phyloP scores from a whole-genome alignment of 2,329 filamentous ascomycete species.

The Penicillium sp. region DNA sequence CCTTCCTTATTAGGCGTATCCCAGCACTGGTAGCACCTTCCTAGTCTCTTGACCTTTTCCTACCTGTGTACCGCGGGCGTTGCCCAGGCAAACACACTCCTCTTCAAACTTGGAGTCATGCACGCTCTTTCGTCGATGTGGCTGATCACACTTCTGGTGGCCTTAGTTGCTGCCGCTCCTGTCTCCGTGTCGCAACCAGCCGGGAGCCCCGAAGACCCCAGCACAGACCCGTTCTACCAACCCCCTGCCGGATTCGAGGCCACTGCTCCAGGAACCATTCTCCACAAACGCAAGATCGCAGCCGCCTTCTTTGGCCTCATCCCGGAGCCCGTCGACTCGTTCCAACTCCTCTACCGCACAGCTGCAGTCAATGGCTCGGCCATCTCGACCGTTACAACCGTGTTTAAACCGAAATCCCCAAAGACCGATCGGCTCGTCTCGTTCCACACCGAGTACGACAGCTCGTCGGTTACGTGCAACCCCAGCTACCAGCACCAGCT shows the following conservation, averaged over 20 bases:
- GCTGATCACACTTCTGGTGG: neutral
- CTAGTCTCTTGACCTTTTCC: neutral
- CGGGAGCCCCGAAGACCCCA: conserved; percentile 7
- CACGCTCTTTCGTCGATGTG: neutral
- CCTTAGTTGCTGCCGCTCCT: neutral
- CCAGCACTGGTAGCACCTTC: neutral
- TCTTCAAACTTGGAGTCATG: no score
- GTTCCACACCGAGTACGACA: conserved; percentile 47
- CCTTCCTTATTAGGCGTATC: neutral
- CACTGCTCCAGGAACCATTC: conserved; percentile 1
- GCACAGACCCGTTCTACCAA: conserved; percentile 14
- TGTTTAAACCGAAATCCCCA: conserved; percentile 40
- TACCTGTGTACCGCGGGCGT: no score
- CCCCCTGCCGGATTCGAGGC: conserved; percentile 3
- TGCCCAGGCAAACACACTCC: no score
- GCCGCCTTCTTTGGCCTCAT: conserved; percentile 19
- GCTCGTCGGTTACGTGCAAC: conserved; percentile 30
- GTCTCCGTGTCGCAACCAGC: neutral
- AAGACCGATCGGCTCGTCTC: conserved; percentile 44
- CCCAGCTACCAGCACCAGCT: conserved; percentile 37
- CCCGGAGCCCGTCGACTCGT: conserved; percentile 30
- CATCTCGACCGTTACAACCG: conserved; percentile 46
- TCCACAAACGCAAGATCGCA: conserved; percentile 3
- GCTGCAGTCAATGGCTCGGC: conserved; percentile 44
- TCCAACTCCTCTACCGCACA: conserved; percentile 50